Base-by-base conservation (phyloP, 2,329 filamentous ascomycete genomes). In the Pseudopithomyces chartarum region DNA sequence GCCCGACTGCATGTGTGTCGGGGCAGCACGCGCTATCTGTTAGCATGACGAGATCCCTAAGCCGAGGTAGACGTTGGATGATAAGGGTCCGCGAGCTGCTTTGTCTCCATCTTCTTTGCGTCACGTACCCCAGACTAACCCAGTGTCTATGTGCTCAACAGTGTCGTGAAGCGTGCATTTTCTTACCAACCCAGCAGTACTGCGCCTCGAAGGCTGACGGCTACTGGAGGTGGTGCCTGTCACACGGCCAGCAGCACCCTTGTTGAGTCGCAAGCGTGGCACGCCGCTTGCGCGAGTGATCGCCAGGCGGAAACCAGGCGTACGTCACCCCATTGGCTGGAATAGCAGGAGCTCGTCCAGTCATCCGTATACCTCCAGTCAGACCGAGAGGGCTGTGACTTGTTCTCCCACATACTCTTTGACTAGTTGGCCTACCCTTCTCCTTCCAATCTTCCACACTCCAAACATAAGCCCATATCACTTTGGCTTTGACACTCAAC, bases 301-400 rank as follows among this genome's bases (percentile, higher is more conserved):
- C 38, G 48, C 38, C 38, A 51, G 48, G 48, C 38, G 36, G 36
- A 40, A 51, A 51, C 48, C 33, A 20, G 48, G 26, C 48, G 38
- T 51, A 26, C 38, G 38, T 23, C n/a, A 33, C 8, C 10, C 22
- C 36, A 51, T 51, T 51, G 38, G 48, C 38, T 22, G 15, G 33
- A 29, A 29, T 19, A 15, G 45, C 32, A 22, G 43, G 43, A 10
- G 34, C 20, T n/a, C 20, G 26, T 12, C 38, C 36, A 39, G 36
- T 42, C 48, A 42, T 19, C 38, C 26, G 48, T 29, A 40, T 43
- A 51, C 48, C 48, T 38, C 32, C 26, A 40, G 32, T 22, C n/a
- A 20, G 4, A 11, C n/a, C 33, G n/a, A 17, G 36, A 42, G 12
- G 46, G 46, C 44, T 22, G 36, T 42, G 47, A 40, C 47, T 40